Percentiles rank a stretch among this genome's conserved stretches.
These are phyloP conservation scores for Chiua virens DNA, from an alignment of 768 basidiomycete genomes.

Conservation along the genomic window DNA sequence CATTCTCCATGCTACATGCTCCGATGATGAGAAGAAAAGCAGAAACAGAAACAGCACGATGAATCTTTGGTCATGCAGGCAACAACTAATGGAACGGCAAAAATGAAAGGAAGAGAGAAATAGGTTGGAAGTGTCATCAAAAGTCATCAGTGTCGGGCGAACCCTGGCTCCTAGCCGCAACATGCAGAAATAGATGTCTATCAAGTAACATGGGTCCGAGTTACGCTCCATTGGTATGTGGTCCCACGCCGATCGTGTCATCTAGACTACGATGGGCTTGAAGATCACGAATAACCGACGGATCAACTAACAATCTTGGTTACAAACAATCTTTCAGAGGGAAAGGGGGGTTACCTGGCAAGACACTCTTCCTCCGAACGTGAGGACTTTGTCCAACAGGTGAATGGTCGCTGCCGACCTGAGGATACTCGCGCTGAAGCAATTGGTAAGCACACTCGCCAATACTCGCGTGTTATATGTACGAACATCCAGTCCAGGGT, in stretches of 20 bases:
- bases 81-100: slow-evolving; percentile 18
- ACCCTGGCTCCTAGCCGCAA: slow-evolving; percentile 15
- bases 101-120: slow-evolving; percentile 12
- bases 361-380: slow-evolving; percentile 90
- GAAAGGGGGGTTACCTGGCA: slow-evolving; percentile 62
- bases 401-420: slow-evolving; percentile 61
- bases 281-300: slow-evolving; percentile 82
- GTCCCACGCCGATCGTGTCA: slow-evolving; percentile 39
- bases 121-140: slow-evolving; percentile 29
- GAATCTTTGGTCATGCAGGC: slow-evolving; percentile 15
- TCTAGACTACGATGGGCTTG: slow-evolving; percentile 87
- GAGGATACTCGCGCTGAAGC: slow-evolving; percentile 63
- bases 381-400: slow-evolving; percentile 67
- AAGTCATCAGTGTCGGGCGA: slow-evolving; percentile 25
- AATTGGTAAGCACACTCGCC: slow-evolving; percentile 18
- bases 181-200: slow-evolving; percentile 16
- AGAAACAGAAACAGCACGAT: slow-evolving; percentile 11
- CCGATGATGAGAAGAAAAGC: slow-evolving; percentile 7
- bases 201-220: slow-evolving; percentile 9
- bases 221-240: slow-evolving; percentile 32
- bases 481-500: slow-evolving; percentile 85
- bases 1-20: slow-evolving; percentile 26
- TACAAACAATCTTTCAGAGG: slow-evolving; percentile 11
- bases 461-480: slow-evolving; percentile 15
- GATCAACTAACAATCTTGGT: slow-evolving; percentile 62